Evolutionary conservation across 2,329 filamentous ascomycete species (phyloP).

Genomic region (Fusarium citri): DNA sequence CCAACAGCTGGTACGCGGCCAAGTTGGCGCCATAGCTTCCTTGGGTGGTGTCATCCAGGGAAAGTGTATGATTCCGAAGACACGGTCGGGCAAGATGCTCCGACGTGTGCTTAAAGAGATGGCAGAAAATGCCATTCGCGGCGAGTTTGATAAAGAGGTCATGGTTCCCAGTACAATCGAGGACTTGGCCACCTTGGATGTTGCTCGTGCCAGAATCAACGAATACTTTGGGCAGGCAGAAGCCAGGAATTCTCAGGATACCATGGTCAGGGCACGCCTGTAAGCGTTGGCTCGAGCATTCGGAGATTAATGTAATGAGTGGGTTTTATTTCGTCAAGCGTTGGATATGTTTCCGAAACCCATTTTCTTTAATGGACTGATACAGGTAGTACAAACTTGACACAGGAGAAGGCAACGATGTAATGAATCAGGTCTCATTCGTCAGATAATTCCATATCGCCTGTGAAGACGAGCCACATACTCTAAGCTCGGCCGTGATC

Average conservation of each 20-base stretch:
- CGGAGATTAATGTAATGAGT: not conserved
- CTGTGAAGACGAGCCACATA: not conserved
- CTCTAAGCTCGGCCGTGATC: not conserved
- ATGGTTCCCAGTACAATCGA: conserved; percentile 87
- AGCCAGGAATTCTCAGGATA: conserved; percentile 57
- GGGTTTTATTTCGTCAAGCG: not conserved
- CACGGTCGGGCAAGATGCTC: conserved; percentile 90
- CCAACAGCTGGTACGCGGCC: conserved; percentile 76
- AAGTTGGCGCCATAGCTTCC: conserved; percentile 88
- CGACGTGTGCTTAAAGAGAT: conserved; percentile 84
- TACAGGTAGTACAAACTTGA: not conserved
- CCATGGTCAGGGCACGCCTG: conserved; percentile 65
- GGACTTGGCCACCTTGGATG: conserved; percentile 78
- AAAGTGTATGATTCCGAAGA: conserved; percentile 90
- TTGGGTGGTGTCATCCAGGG: conserved; percentile 89
- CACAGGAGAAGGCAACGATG: not conserved
- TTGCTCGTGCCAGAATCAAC: conserved; percentile 76
- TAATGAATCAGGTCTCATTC: not conserved
- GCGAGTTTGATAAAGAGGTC: conserved; percentile 77
- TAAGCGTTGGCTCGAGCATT: conserved; percentile 44
- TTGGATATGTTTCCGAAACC: not conserved
- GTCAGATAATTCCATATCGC: not conserved
- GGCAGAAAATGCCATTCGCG: conserved; percentile 82
- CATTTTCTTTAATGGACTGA: not conserved
- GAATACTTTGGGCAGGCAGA: conserved; percentile 77